Evolutionary conservation across 2,329 filamentous ascomycete species (phyloP).

Genomic region (Penicillium sp.): DNA sequence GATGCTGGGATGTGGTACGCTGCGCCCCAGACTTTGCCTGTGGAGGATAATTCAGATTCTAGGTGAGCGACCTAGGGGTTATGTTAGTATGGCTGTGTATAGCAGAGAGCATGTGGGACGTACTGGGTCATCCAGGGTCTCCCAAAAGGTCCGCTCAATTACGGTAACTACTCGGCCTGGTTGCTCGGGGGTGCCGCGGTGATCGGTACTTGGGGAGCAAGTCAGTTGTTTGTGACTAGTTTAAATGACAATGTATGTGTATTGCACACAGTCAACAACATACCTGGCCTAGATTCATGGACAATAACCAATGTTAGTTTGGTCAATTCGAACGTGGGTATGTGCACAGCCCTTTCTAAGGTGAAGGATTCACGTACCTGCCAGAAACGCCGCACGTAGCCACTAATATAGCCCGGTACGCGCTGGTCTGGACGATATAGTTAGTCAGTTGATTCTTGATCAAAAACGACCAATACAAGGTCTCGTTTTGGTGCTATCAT

Average conservation of each 20-base stretch:
- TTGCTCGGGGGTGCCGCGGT: slow-evolving; percentile 81
- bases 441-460: not conserved
- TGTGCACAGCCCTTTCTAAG: too few species aligned
- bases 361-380: slow-evolving; percentile 63
- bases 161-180: slow-evolving; percentile 92
- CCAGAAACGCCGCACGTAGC: slow-evolving; percentile 96
- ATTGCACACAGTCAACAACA: not conserved
- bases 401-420: slow-evolving; percentile 84
- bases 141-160: slow-evolving; percentile 81
- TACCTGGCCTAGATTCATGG: slow-evolving; percentile 31
- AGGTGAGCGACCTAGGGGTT: slow-evolving; percentile 31
- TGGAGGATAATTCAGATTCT: slow-evolving; percentile 29
- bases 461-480: not conserved
- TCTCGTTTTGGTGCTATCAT: not conserved
- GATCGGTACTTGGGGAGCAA: slow-evolving; percentile 68
- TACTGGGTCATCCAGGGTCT: slow-evolving; percentile 66
- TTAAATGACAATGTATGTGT: not conserved
- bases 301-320: not conserved
- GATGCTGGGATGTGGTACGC: slow-evolving; percentile 78
- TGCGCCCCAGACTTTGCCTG: slow-evolving; percentile 75
- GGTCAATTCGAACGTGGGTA: not conserved
- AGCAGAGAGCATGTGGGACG: slow-evolving; percentile 2
- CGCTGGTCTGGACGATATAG: slow-evolving; percentile 63
- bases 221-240: not conserved
- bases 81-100: not conserved